phyloP scores from a whole-genome alignment of 2,329 filamentous ascomycete species.

The Pseudogymnoascus sp. region DNA sequence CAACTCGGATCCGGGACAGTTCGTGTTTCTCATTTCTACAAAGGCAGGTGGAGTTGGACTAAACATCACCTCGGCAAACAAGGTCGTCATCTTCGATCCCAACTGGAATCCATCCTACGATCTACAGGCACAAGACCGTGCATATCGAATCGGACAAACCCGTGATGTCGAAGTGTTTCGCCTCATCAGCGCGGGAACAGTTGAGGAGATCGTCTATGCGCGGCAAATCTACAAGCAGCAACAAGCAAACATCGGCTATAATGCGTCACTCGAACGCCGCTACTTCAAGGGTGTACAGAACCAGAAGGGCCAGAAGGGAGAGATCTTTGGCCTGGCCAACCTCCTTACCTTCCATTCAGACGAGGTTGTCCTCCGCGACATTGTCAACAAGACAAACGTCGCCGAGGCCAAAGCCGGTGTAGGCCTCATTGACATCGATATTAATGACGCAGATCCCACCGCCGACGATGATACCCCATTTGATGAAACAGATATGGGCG shows the following conservation, averaged over 20 bases:
- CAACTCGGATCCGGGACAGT: conserved; percentile 79
- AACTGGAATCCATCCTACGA: conserved; percentile 98
- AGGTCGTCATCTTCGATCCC: conserved; percentile 93
- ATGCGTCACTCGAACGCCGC: conserved; percentile 79
- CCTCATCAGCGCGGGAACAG: conserved; percentile 81
- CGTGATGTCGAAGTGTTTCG: conserved; percentile 94
- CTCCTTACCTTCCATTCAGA: conserved; percentile 76
- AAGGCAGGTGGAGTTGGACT: conserved; percentile 87
- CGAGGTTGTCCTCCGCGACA: conserved; percentile 78
- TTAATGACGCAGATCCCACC: conserved; percentile 32
- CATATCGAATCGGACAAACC: conserved; percentile 89
- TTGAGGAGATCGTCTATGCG: conserved; percentile 96
- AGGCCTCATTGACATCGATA: conserved; percentile 67
- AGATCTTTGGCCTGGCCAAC: conserved; percentile 87
- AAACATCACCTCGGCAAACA: conserved; percentile 96
- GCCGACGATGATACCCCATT: conserved; percentile 41
- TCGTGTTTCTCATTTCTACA: conserved; percentile 93
- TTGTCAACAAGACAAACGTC: conserved; percentile 97
- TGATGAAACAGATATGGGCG: conserved; percentile 41
- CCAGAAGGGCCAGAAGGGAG: conserved; percentile 72
- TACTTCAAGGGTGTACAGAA: conserved; percentile 96
- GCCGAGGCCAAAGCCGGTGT: conserved; percentile 87
- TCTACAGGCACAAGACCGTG: conserved; percentile 89
- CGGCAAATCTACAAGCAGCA: conserved; percentile 98
- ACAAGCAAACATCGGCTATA: conserved; percentile 96